phyloP scores from a whole-genome alignment of 2,329 filamentous ascomycete species.

The Hymenoscyphus salicellus region DNA sequence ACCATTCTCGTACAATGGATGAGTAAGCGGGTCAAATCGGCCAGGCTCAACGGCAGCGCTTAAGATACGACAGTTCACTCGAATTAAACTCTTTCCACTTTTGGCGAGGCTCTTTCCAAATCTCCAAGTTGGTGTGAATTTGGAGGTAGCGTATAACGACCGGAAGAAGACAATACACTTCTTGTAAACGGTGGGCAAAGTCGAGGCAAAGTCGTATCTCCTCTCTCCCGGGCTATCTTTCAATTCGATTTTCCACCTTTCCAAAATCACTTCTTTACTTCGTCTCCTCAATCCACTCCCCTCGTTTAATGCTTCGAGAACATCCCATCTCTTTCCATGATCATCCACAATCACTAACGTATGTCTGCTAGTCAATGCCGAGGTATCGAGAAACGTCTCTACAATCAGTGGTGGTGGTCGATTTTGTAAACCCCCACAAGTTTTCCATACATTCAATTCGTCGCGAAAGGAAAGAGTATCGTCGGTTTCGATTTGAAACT shows the following conservation, averaged over 20 bases:
- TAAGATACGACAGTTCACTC: conserved; percentile 76
- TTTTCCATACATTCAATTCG: conserved; percentile 78
- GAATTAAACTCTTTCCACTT: conserved; percentile 60
- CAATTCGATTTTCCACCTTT: conserved; percentile 86
- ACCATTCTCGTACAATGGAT: conserved; percentile 64
- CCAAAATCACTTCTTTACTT: conserved; percentile 74
- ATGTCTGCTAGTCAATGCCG: conserved; percentile 76
- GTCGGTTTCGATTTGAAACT: conserved; percentile 95
- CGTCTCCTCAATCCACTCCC: conserved; percentile 49
- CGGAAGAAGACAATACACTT: conserved; percentile 94
- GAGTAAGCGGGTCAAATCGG: conserved; percentile 65
- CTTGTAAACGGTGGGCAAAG: conserved; percentile 88
- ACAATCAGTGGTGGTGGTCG: conserved; percentile 81
- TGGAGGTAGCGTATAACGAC: conserved; percentile 77
- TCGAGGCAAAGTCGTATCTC: conserved; percentile 56
- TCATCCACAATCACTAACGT: conserved; percentile 86
- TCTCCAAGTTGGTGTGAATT: conserved; percentile 82
- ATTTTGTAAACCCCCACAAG: conserved; percentile 71
- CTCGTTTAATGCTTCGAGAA: conserved; percentile 73
- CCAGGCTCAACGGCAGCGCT: conserved; percentile 52
- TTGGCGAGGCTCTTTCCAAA: conserved; percentile 71
- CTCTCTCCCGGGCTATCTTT: conserved; percentile 55
- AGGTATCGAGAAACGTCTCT: conserved; percentile 83
- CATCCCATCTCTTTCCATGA: conserved; percentile 88
- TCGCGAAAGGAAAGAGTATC: conserved; percentile 86